These are phyloP conservation scores for Fusarium sp. DNA, from an alignment of 2,329 filamentous ascomycete genomes.

Conservation along the genomic window DNA sequence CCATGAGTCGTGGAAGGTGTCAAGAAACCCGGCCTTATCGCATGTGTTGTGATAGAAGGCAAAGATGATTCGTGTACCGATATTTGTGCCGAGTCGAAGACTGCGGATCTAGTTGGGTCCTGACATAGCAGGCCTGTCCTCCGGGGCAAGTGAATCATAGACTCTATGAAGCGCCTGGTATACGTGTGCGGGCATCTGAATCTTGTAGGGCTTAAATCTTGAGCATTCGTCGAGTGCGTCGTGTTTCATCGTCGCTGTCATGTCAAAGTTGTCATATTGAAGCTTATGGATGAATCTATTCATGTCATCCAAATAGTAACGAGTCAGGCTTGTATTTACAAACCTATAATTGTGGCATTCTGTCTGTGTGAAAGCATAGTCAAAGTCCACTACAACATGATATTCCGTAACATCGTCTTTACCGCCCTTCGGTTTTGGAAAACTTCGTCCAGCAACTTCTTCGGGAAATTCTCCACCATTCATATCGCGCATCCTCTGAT, in stretches of 20 bases:
- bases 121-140: not conserved
- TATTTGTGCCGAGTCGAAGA: constrained; percentile 39
- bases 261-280: constrained; percentile 55
- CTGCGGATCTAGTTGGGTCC: constrained; percentile 26
- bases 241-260: constrained; percentile 52
- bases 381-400: constrained; percentile 35
- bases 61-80: constrained; percentile 39
- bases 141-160: constrained; percentile 12
- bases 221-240: constrained; percentile 20
- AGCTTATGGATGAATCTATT: constrained; percentile 58
- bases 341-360: constrained; percentile 63
- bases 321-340: constrained; percentile 44
- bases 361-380: constrained; percentile 59
- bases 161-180: constrained; percentile 20
- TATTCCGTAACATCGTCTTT: constrained; percentile 32
- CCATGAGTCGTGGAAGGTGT: constrained; percentile 38
- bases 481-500: constrained; percentile 33
- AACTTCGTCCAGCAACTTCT: constrained; percentile 19
- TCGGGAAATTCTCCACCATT: constrained; percentile 23
- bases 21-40: constrained; percentile 38
- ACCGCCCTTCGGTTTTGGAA: constrained; percentile 23
- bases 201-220: constrained; percentile 23
- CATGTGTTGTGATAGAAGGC: constrained; percentile 46
- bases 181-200: constrained; percentile 38
- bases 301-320: not conserved